A percentile compares a stretch with the other conserved stretches of the same genome.
Conservation (phyloP, 2,329 filamentous ascomycete genomes). For the Hypoxylon sp. region DNA sequence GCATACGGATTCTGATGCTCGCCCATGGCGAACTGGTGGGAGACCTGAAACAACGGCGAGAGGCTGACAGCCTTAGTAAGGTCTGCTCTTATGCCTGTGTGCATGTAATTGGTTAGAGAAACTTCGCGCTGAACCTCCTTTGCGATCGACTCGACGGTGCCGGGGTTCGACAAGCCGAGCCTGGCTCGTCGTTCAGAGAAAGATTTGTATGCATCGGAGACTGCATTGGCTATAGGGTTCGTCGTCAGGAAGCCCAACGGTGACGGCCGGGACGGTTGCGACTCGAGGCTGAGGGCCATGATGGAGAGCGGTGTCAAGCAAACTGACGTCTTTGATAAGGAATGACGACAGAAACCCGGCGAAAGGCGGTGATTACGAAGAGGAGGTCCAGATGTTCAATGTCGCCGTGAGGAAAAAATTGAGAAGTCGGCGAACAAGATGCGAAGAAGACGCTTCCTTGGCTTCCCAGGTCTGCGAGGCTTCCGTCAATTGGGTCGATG, state of each 20-base stretch:
- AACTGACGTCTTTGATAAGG: slow-evolving; percentile 46
- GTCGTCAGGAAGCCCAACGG: slow-evolving; percentile 76
- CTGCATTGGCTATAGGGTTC: slow-evolving; percentile 76
- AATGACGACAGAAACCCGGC: slow-evolving; percentile 43
- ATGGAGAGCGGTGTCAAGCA: slow-evolving; percentile 49
- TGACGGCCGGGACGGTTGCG: slow-evolving; percentile 54
- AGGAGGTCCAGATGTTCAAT: background rate
- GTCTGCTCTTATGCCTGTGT: slow-evolving; percentile 94
- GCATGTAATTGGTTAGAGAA: slow-evolving; percentile 95
- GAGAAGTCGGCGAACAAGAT: background rate
- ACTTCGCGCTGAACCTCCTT: slow-evolving; percentile 97
- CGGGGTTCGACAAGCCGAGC: slow-evolving; percentile 91
- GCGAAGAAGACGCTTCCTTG: slow-evolving; percentile 14
- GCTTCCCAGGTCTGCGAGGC: slow-evolving; percentile 31
- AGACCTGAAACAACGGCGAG: slow-evolving; percentile 94
- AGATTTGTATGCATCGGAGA: slow-evolving; percentile 82
- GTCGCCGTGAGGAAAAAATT: slow-evolving; percentile 11
- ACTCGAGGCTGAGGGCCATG: slow-evolving; percentile 63
- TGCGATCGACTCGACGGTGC: slow-evolving; percentile 88
- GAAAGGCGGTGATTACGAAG: background rate
- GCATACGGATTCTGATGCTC: slow-evolving; percentile 94
- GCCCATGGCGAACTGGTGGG: slow-evolving; percentile 95
- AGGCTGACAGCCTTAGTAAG: slow-evolving; percentile 97
- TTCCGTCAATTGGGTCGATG: slow-evolving; percentile 31
- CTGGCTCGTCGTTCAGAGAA: slow-evolving; percentile 89